Evolutionary conservation across 495 filamentous ascomycete species (phyloP), one percentile per base, ranked within the genome.

Genomic region (Parachaetomium inaequale): DNA sequence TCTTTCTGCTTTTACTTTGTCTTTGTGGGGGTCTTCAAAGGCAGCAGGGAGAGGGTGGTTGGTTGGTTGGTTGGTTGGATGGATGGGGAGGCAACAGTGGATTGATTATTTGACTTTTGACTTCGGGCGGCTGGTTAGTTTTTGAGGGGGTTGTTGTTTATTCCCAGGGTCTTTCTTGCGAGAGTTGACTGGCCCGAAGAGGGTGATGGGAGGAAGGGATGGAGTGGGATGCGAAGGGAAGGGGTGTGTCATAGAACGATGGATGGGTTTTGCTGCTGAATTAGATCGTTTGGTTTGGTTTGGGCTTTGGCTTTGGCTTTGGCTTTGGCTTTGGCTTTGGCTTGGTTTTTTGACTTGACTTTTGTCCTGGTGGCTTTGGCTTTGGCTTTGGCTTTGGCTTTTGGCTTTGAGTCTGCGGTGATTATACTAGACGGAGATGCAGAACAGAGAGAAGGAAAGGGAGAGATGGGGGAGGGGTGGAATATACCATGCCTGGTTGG

Each of bases 21-120:
- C 15, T 21, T 36, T 38, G n/a, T 14, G 38, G 25, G 4, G 38
- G 4, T 51, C 10, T n/a, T n/a, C 49, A 31, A 32, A 17, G 14
- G 11, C 19, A 34, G 31, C n/a, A 31, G 23, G 31, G 51, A 29
- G 28, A n/a, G 49, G 19, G 19, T 17, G 29, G 32, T 23, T 14
- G 43, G 7, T 3, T 46, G 7, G 17, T 6, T 23, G 15, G 15
- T 23, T 46, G 43, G 49, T n/a, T 15, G 49, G 49, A 15, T 23
- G 42, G 42, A n/a, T 23, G 45, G 45, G 26, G 45, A 49, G 45
- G 45, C 50, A 53, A 53, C 50, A 34, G 5, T 53, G 50, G 28
- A 7, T 53, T 53, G 23, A 49, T 23, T 34, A 34, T 34, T 34
- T 11, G 32, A 34, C 32, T 34, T 34, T 34, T 19, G 42, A 23